Conservation (phyloP, 177 flowering plant genomes). For the Vitis hybrid region DNA sequence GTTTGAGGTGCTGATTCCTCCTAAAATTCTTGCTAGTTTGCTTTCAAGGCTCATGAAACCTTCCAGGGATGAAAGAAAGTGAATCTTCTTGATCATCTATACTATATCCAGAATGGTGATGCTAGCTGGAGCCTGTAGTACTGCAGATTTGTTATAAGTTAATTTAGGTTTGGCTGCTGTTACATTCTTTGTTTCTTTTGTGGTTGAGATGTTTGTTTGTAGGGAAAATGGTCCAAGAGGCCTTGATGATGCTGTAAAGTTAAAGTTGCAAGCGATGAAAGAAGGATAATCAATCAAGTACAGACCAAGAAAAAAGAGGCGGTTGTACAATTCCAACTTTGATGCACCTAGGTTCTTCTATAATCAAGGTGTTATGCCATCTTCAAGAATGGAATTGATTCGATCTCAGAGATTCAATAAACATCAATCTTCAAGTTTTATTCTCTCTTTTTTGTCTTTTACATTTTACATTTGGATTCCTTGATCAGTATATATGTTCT, state of each 20-base stretch:
- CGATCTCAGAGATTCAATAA: neutral
- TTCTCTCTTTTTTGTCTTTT: too few species aligned
- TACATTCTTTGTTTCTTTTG: neutral
- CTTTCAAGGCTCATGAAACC: too few species aligned
- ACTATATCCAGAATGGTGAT: too few species aligned
- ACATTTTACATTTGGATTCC: too few species aligned
- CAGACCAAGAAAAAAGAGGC: conserved; percentile 2
- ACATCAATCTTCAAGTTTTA: too few species aligned
- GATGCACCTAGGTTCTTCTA: conserved; percentile 11
- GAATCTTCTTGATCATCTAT: too few species aligned
- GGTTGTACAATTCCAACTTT: neutral
- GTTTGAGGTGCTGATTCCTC: too few species aligned
- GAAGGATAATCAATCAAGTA: neutral
- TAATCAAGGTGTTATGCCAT: conserved; percentile 19
- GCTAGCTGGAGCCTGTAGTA: too few species aligned
- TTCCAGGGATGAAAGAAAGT: too few species aligned
- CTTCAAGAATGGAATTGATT: conserved; percentile 8
- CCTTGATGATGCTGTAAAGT: conserved; percentile 17
- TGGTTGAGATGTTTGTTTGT: neutral
- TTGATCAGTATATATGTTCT: too few species aligned
- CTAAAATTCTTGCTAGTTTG: too few species aligned
- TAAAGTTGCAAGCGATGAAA: conserved; percentile 8
- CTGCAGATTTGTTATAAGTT: neutral
- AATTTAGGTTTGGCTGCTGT: neutral
- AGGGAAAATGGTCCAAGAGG: neutral